Percentiles rank a stretch among this genome's conserved stretches.
Conservation (phyloP, 805 yeast species). For the Candida succiphila region DNA sequence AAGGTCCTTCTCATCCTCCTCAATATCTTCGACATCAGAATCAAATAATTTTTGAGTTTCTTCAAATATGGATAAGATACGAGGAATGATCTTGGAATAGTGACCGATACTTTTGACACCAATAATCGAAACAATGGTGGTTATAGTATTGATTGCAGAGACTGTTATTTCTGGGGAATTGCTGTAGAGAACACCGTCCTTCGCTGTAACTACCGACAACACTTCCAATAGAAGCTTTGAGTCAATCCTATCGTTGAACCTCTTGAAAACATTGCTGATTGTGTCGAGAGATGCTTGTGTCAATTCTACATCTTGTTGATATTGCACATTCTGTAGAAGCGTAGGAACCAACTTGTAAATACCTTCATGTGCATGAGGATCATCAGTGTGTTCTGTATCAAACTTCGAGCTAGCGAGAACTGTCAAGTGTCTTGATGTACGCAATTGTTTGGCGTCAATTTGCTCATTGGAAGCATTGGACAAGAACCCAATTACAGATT, state of each 20-base stretch:
- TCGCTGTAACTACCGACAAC: slow-evolving; percentile 38
- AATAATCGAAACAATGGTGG: slow-evolving; percentile 56
- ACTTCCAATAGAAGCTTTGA: slow-evolving; percentile 35
- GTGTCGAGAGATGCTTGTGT: slow-evolving; percentile 66
- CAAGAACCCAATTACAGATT: slow-evolving; percentile 40
- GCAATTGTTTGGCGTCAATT: slow-evolving; percentile 27
- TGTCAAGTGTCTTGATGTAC: slow-evolving; percentile 53
- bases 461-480: slow-evolving; percentile 9
- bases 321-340: slow-evolving; percentile 30
- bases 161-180: slow-evolving; percentile 50
- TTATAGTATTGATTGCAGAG: slow-evolving; percentile 64
- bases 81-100: slow-evolving; percentile 79
- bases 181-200: slow-evolving; percentile 41
- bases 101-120: slow-evolving; percentile 83
- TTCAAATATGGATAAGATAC: slow-evolving; percentile 53
- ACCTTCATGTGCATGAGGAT: slow-evolving; percentile 36
- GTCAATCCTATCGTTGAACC: slow-evolving; percentile 46
- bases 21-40: slow-evolving; percentile 15
- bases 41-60: slow-evolving; percentile 17
- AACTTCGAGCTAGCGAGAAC: slow-evolving; percentile 58
- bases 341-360: slow-evolving; percentile 42
- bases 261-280: slow-evolving; percentile 49
- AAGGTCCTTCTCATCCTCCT: slow-evolving; percentile 9
- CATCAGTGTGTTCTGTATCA: slow-evolving; percentile 51
- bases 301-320: slow-evolving; percentile 33